Percentiles rank a stretch among this genome's conserved stretches.
These are phyloP conservation scores for Rhododendron mucronatum DNA, from an alignment of 148 eudicot genomes.

Conservation along the genomic window DNA sequence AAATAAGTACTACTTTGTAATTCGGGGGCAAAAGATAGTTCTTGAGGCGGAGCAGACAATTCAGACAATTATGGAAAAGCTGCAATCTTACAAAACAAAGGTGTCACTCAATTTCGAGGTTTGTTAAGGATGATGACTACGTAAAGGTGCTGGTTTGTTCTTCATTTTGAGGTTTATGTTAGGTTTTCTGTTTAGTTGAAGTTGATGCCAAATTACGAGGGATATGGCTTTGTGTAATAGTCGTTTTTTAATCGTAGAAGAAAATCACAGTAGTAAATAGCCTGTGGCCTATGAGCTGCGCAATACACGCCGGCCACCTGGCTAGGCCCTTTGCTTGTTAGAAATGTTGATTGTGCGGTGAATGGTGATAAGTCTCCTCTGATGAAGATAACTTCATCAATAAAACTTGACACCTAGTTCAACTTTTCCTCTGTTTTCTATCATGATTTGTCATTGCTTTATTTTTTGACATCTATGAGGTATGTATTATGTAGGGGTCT, in stretches of 20 bases:
- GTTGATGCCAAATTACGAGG: not conserved
- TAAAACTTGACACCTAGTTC: not conserved
- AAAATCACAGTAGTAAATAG: not conserved
- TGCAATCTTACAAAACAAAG: constrained; percentile 83
- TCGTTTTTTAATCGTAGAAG: not conserved
- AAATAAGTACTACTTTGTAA: constrained; percentile 68
- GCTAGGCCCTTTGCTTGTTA: not conserved
- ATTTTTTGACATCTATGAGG: not conserved
- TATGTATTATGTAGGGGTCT: constrained; percentile 47
- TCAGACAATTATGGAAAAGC: constrained; percentile 84
- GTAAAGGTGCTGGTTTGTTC: not conserved
- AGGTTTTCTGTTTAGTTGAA: not conserved
- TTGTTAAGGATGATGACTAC: not conserved
- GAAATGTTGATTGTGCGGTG: not conserved
- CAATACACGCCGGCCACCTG: not conserved
- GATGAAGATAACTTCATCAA: not conserved
- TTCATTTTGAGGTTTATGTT: not conserved
- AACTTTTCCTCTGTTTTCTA: not conserved
- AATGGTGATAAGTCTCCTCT: not conserved
- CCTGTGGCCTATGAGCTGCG: not conserved
- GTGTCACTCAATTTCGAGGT: constrained; percentile 92
- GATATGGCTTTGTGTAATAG: not conserved
- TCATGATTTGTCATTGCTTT: not conserved
- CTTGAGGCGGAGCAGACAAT: constrained; percentile 76
- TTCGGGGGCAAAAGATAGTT: constrained; percentile 71